Evolutionary conservation across 73 alveolate species (phyloP).

Genomic region (Urostyla sp.): DNA sequence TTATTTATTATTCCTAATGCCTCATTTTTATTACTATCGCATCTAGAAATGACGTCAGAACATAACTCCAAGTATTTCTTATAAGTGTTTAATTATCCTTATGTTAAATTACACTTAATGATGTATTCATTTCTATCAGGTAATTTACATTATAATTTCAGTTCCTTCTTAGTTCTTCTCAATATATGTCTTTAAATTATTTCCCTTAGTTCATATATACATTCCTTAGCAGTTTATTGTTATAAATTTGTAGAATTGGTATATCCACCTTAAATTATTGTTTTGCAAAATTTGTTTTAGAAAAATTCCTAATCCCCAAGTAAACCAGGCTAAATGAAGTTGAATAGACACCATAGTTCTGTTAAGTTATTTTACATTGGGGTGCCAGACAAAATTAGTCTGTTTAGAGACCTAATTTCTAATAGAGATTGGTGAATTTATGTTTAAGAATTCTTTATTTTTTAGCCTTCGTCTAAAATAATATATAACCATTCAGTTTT

Average conservation of each 20-base stretch:
- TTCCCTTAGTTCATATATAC: conserved; percentile 67
- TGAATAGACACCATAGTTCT: conserved; percentile 82
- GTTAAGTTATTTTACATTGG: conserved; percentile 70
- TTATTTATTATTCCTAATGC: conserved; percentile 35
- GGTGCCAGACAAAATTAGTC: conserved; percentile 82
- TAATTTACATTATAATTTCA: conserved; percentile 56
- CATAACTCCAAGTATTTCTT: neutral
- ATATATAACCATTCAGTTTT: conserved; percentile 75
- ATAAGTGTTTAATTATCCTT: conserved; percentile 60
- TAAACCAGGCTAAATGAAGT: conserved; percentile 85
- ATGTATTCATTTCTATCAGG: conserved; percentile 77
- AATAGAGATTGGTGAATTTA: conserved; percentile 64
- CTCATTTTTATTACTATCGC: conserved; percentile 4
- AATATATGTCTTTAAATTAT: conserved; percentile 73
- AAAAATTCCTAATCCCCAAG: conserved; percentile 65
- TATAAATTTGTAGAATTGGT: conserved; percentile 64
- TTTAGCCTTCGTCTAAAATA: conserved; percentile 96
- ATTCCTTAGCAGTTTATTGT: conserved; percentile 61
- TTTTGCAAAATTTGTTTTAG: conserved; percentile 77
- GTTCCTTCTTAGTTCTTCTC: conserved; percentile 80
- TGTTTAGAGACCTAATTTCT: conserved; percentile 86
- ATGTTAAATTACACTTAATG: conserved; percentile 70
- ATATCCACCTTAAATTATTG: conserved; percentile 68
- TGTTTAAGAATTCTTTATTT: conserved; percentile 88
- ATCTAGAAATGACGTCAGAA: neutral